Evolutionary conservation across 495 filamentous ascomycete genomes (phyloP).

Genomic region (Xylaria castorea): DNA sequence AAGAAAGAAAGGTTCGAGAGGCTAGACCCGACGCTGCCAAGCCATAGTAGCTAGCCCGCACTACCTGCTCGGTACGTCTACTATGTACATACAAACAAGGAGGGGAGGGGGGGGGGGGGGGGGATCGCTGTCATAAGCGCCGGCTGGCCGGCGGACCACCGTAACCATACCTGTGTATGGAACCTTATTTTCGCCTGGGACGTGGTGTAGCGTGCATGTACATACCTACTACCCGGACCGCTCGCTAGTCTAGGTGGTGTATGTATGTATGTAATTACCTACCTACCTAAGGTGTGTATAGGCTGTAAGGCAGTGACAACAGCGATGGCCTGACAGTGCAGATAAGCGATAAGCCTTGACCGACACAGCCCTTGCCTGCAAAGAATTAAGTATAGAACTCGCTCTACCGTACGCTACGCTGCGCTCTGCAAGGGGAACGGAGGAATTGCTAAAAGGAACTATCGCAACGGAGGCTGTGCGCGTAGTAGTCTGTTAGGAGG

Average conservation of each 20-base stretch:
- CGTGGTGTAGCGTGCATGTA: not conserved
- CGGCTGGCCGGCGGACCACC: slow-evolving; percentile 12
- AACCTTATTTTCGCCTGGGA: not conserved
- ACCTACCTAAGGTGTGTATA: not conserved
- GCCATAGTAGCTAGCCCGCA: slow-evolving; percentile 1
- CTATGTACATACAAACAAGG: not conserved
- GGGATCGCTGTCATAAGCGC: slow-evolving; percentile 21
- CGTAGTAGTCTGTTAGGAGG: slow-evolving; percentile 12
- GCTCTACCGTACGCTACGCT: not conserved
- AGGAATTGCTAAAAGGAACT: slow-evolving; percentile 24
- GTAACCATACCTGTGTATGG: not conserved
- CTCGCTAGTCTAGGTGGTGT: too few relatives aligned
- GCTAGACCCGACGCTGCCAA: slow-evolving; percentile 17
- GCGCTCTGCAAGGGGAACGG: slow-evolving; percentile 23
- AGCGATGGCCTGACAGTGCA: slow-evolving; percentile 9
- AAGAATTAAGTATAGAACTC: not conserved
- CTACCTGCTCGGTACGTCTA: not conserved
- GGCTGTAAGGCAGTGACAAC: not conserved
- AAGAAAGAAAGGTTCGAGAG: slow-evolving; percentile 16
- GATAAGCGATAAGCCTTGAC: not conserved
- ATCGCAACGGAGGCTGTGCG: slow-evolving; percentile 25
- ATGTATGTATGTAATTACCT: too few relatives aligned
- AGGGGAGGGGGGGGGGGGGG: too few relatives aligned
- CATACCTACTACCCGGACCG: not conserved
- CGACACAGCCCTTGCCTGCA: slow-evolving; percentile 13